Base-by-base conservation (phyloP, 2,329 filamentous ascomycete species). In the Neofusicoccum cordaticola region DNA sequence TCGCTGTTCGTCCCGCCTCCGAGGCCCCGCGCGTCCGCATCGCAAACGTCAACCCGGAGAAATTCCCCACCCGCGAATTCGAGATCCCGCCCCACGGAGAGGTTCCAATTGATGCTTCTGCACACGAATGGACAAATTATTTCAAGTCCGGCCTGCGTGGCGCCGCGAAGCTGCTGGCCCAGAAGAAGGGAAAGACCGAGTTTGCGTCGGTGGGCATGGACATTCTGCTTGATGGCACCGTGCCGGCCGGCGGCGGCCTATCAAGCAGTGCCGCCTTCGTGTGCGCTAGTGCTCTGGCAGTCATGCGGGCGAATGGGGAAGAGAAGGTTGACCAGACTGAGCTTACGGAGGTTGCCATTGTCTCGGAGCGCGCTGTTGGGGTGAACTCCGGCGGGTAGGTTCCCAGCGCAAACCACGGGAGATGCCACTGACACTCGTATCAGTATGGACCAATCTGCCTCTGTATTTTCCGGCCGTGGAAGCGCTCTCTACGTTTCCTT, bases 91-190 rank as follows among this genome's bases (percentile, higher is more conserved):
- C 75, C n/a, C 78, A 81, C 62, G 81, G 81, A 50, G 79, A 81
- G n/a, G 78, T 83, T 15, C 74, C 79, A 11, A 97, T 99, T 71
- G 93, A 98, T 77, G 86, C 92, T 7, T 88, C 87, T 17, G 86
- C 90, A 70, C 90, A 96, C 69, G 93, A 97, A 79, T 99, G 95
- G 95, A 91, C 92, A 65, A 99, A 98, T 77, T 99, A 99, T 83
- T 98, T 99, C 86, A 96, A 95, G 81, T 91, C 92, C 62, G 95
- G 95, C 0, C 82, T 98, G 57, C 83, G 87, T 41, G 95, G 93
- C 35, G 94, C 94, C 0, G 80, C 97, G 64, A 86, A 91, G 71
- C 83, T 96, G 66, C 81, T 99, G 68, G 84, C 87, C 57, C 79
- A 83, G 74, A 86, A 88, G 78, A 89, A 89, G 75, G 74, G 84